These are phyloP conservation scores for Phoma sp. DNA, from an alignment of 2,329 filamentous ascomycete species.

Conservation along the genomic window DNA sequence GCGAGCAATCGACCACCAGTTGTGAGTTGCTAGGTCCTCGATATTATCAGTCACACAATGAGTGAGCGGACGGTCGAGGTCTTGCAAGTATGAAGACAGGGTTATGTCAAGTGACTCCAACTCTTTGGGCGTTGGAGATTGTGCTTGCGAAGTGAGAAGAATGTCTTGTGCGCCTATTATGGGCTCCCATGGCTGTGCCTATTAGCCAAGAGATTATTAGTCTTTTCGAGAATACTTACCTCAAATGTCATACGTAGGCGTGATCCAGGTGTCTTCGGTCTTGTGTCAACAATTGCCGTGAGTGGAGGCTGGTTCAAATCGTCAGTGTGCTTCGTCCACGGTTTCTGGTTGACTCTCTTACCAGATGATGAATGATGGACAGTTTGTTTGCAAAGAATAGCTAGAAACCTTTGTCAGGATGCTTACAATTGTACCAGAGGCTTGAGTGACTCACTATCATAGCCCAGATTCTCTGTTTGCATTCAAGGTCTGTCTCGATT, in stretches of 20 bases:
- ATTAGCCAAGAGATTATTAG: not conserved
- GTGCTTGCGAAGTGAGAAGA: not conserved
- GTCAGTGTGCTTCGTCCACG: not conserved
- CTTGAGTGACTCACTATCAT: slow-evolving; percentile 1
- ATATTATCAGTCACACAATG: not conserved
- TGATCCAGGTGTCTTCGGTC: slow-evolving; percentile 1
- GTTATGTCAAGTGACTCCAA: not conserved
- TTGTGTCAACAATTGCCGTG: not conserved
- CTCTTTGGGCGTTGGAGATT: not conserved
- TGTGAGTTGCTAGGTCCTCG: slow-evolving; percentile 5
- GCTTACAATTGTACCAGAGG: too few relatives aligned
- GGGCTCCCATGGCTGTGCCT: not conserved
- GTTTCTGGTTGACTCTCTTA: not conserved
- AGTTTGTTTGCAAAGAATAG: slow-evolving; percentile 13
- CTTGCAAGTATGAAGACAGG: not conserved
- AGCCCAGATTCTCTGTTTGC: slow-evolving; percentile 1
- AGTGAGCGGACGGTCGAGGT: slow-evolving; percentile 3
- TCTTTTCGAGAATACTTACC: not conserved
- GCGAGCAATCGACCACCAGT: slow-evolving; percentile 11
- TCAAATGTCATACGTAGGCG: not conserved
- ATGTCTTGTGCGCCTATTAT: slow-evolving; percentile 7
- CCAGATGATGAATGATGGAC: slow-evolving; percentile 14
- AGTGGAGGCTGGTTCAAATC: not conserved
- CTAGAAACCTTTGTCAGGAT: not conserved
- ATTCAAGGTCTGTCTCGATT: not conserved